Conservation (phyloP, 2,329 filamentous ascomycete genomes). For the Pseudogymnoascus sp. region DNA sequence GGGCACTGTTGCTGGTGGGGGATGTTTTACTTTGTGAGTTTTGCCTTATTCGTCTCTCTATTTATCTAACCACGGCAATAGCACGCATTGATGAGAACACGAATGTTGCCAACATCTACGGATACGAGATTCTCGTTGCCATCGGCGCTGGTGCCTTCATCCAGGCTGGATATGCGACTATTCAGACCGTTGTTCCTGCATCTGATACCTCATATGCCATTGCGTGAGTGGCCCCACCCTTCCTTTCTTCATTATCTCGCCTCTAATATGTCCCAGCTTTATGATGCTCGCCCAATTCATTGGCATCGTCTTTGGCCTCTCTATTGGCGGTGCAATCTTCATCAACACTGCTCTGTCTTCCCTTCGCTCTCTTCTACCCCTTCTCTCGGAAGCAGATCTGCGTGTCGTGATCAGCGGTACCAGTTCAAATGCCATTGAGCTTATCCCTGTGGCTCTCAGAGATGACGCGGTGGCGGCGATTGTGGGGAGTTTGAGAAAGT, state of each 20-base stretch:
- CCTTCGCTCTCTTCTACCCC: neutral
- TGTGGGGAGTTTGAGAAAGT: neutral
- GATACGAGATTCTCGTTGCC: constrained; percentile 36
- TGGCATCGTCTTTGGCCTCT: constrained; percentile 6
- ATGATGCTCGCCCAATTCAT: constrained; percentile 14
- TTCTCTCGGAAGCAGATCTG: neutral
- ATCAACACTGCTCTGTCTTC: neutral
- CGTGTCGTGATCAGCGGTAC: neutral
- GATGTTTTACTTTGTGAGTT: constrained; percentile 31
- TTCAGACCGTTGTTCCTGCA: constrained; percentile 29
- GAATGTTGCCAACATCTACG: constrained; percentile 28
- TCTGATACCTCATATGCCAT: constrained; percentile 16
- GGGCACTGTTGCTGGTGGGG: constrained; percentile 32
- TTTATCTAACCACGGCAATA: neutral
- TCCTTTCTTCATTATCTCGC: too few relatives aligned
- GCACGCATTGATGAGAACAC: constrained; percentile 32
- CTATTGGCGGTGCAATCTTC: constrained; percentile 12
- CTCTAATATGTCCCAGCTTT: neutral
- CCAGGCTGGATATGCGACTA: constrained; percentile 33
- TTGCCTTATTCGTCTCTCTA: constrained; percentile 10
- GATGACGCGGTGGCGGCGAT: neutral
- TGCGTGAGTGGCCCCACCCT: neutral
- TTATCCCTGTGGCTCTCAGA: neutral
- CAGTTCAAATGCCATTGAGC: neutral
- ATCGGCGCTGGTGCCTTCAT: constrained; percentile 35